Evolutionary conservation across 169 alveolate species (phyloP).

Genomic region (Plasmodium cynomolgi): DNA sequence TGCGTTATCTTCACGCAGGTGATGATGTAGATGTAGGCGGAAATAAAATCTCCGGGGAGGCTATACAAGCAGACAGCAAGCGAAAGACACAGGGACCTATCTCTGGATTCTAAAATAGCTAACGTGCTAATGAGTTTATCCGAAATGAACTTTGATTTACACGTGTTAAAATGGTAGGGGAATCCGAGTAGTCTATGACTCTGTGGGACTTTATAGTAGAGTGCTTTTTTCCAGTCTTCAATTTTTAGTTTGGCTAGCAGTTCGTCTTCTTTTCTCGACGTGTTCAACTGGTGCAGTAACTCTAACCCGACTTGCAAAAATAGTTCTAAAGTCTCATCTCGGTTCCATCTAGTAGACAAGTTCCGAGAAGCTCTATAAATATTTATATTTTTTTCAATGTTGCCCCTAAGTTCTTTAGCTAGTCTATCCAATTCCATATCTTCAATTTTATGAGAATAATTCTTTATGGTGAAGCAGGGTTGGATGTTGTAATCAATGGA

Average conservation of each 20-base stretch:
- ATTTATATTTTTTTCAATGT: constrained; percentile 77
- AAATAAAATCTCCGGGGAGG: constrained; percentile 57
- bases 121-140: constrained; percentile 69
- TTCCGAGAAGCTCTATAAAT: constrained; percentile 86
- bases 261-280: constrained; percentile 81
- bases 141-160: constrained; percentile 53
- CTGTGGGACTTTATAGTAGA: constrained; percentile 85
- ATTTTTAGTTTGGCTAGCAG: constrained; percentile 80
- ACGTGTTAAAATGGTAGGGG: constrained; percentile 76
- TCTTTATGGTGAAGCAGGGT: constrained; percentile 67
- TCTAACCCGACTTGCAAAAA: constrained; percentile 85
- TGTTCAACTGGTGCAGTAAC: constrained; percentile 82
- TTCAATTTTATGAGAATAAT: constrained; percentile 72
- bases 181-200: constrained; percentile 79
- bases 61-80: constrained; percentile 71
- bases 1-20: constrained; percentile 71
- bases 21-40: constrained; percentile 40
- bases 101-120: constrained; percentile 65
- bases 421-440: constrained; percentile 80
- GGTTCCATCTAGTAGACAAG: constrained; percentile 88
- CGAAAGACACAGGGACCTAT: constrained; percentile 55
- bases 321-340: constrained; percentile 80
- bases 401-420: constrained; percentile 74
- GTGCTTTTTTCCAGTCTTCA: constrained; percentile 86
- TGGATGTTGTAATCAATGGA: constrained; percentile 55